Evolutionary conservation across 116 monocot species (phyloP), one percentile per base, ranked within the genome.

Genomic region (Phalaenopsis hybrid): DNA sequence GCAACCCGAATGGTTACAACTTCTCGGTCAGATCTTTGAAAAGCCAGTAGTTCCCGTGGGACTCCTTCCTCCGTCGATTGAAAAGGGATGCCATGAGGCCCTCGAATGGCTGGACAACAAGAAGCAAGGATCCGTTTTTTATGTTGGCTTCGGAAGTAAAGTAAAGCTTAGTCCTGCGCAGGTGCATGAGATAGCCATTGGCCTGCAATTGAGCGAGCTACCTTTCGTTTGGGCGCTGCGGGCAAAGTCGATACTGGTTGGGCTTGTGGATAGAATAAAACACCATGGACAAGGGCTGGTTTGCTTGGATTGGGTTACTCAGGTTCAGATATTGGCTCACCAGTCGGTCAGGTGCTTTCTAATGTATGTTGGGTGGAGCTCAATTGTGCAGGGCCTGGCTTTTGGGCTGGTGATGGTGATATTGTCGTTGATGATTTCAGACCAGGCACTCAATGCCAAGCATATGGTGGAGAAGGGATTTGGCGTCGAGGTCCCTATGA

Each of bases 111-210:
- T 49, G 10, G 49, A 49, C 49, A 49, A 49, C 8, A 6, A 49
- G 10, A 10, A 10, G 10, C 6, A 6, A 10, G 49, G 5, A 6
- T 49, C 49, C 6, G 1, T 1, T 49, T 0, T 49, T 6, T 93
- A 90, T 52, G 59, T 87, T 6, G 90, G 90, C 13, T 79, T 93
- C 11, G 89, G 92, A 1, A 93, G 81, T 18, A 90, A 93, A 76
- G 86, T 78, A 1, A 37, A 28, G 57, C 75, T 90, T 2, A 86
- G 69, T 49, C 17, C 17, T 0, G 73, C 87, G 23, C 83, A 84
- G 20, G 7, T 87, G 43, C 80, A 81, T 4, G 89, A 87, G 84
- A 80, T 93, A 2, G 88, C 90, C 4, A 2, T 78, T 0, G 92
- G 90, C 0, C 79, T 93, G 1, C 90, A 89, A 65, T 16, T 63